Percentiles rank a stretch among this genome's conserved stretches.
These are phyloP conservation scores for Gleditsia sinensis DNA, from an alignment of 306 rosid genomes.

Conservation along the genomic window DNA sequence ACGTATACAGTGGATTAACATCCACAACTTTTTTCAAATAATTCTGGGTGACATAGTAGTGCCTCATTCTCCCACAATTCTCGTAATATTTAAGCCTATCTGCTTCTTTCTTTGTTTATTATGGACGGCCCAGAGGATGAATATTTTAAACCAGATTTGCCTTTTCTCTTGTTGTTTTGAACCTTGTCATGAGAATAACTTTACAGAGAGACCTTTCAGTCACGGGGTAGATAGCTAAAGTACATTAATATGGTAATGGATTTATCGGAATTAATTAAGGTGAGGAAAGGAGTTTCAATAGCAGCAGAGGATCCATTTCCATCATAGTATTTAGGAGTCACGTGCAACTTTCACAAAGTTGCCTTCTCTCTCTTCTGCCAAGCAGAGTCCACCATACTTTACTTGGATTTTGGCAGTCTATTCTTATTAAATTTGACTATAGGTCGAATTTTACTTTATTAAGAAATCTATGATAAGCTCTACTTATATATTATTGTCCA, in stretches of 20 bases:
- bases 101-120: slow-evolving; percentile 25
- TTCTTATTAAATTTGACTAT: no score
- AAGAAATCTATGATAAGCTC: no score
- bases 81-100: slow-evolving; percentile 26
- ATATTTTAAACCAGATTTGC: slow-evolving; percentile 10
- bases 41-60: not conserved
- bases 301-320: no score
- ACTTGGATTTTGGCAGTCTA: no score
- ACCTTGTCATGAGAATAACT: not conserved
- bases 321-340: not conserved
- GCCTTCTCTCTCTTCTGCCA: no score
- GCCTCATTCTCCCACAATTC: not conserved
- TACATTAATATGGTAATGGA: not conserved
- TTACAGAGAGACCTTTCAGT: not conserved
- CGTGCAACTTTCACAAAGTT: no score
- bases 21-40: slow-evolving; percentile 27
- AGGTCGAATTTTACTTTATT: no score
- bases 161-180: slow-evolving; percentile 20
- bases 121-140: slow-evolving; percentile 27
- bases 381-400: no score
- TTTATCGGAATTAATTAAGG: not conserved
- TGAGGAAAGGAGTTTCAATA: no score
- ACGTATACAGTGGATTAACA: slow-evolving; percentile 31
- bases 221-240: not conserved
- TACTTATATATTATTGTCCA: no score